Conservation (phyloP, 2,329 filamentous ascomycete genomes). For the Pestalotiopsis fici region DNA sequence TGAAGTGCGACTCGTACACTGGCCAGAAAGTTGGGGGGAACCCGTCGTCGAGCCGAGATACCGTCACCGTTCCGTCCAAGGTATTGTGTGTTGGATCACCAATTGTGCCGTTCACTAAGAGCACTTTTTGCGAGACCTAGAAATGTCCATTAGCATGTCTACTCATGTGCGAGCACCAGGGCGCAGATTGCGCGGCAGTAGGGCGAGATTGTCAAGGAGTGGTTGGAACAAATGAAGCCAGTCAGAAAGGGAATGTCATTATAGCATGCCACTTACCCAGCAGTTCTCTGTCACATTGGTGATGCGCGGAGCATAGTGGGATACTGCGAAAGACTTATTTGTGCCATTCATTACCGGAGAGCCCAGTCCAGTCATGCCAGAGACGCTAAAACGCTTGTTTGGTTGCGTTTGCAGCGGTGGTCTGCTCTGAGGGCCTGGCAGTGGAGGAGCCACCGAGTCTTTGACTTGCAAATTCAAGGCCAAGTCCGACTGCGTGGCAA, state of each 20-base stretch:
- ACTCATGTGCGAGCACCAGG: background rate
- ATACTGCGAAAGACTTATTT: constrained; percentile 60
- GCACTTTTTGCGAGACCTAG: constrained; percentile 88
- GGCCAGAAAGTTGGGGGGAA: constrained; percentile 87
- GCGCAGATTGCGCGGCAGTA: too few relatives aligned
- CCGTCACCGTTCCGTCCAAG: constrained; percentile 77
- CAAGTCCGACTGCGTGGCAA: constrained; percentile 66
- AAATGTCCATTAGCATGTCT: background rate
- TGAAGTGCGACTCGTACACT: constrained; percentile 87
- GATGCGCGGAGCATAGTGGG: constrained; percentile 79
- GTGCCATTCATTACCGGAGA: constrained; percentile 56
- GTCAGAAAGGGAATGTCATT: background rate
- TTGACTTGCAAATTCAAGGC: constrained; percentile 65
- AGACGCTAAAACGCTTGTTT: constrained; percentile 64
- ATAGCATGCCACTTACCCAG: constrained; percentile 62
- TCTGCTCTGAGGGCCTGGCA: constrained; percentile 31
- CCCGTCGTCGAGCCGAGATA: constrained; percentile 80
- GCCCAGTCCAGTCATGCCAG: constrained; percentile 63
- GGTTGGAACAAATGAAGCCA: too few relatives aligned
- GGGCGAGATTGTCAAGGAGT: too few relatives aligned
- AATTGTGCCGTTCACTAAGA: constrained; percentile 80
- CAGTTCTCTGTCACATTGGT: constrained; percentile 78
- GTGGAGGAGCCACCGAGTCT: constrained; percentile 34
- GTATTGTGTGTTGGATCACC: constrained; percentile 69
- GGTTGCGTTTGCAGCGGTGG: constrained; percentile 37